Evolutionary conservation across 164 flowering plant genomes (phyloP), one percentile per base, ranked within the genome.

Genomic region (Berberis vulgaris): DNA sequence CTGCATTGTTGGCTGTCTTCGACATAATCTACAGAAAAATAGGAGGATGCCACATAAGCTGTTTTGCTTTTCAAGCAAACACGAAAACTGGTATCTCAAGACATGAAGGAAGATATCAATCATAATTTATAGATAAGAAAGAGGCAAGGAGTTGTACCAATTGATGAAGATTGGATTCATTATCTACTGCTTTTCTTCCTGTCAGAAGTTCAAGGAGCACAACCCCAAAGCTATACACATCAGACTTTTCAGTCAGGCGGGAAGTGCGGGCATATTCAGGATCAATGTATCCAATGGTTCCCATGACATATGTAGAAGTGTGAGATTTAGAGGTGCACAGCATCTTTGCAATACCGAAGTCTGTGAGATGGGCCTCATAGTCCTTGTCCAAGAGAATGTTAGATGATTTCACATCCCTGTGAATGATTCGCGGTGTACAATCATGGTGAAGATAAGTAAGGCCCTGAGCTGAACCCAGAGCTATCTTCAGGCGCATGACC

Each of bases 251-350:
- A 11, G 95, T 89, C 43, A 91, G 88, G n/a, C 94, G 88, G 7
- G 97, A 84, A 40, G 99, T 89, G 3, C 97, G 85, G 2, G 99
- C 99, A 78, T 95, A 95, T 73, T 95, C 99, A 1, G 99, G 99
- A 63, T 95, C 99, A 11, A 95, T 95, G 70, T 95, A 91, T 2
- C 99, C 99, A 64, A 95, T 91, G 47, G 99, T 95, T 10, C 99
- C 99, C 97, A 91, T 83, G 5, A 95, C 67, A 63, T 82, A 95
- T 0, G 99, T 95, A 3, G 96, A 87, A 2, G 99, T 91, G 57
- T 86, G 74, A 7, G 97, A 69, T 71, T 91, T 91, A 3, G 97
- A 80, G 2, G 77, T 7, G 71, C 90, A 85, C 5, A 95, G 62
- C 64, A 82, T 84, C 80, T 89, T 95, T 3, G 99, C 99, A 62